A percentile compares a stretch with the other conserved stretches of the same genome.
These are phyloP conservation scores for Didymella glomerata DNA, from an alignment of 2,329 filamentous ascomycete species.

Conservation along the genomic window DNA sequence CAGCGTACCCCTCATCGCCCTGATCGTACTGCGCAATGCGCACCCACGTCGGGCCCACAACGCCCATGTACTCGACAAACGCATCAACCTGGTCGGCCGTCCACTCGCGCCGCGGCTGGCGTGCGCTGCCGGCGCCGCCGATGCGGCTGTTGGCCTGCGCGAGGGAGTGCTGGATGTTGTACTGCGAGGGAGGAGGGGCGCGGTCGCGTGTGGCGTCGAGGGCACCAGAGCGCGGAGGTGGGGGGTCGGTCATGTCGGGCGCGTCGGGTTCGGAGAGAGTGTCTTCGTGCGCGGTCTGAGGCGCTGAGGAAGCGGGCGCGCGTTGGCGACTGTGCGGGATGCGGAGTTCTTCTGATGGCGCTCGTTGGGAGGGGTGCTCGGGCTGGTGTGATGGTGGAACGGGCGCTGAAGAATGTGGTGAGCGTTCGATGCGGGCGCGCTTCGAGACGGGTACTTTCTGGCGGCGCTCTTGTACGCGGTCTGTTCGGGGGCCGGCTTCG, in stretches of 20 bases:
- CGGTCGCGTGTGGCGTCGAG: constrained; percentile 5
- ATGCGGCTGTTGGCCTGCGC: constrained; percentile 21
- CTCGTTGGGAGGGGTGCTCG: constrained; percentile 6
- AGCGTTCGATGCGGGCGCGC: constrained; percentile 34
- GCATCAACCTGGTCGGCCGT: constrained; percentile 47
- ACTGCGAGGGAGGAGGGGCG: constrained; percentile 30
- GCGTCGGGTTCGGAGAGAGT: constrained; percentile 35
- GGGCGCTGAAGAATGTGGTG: constrained; percentile 29
- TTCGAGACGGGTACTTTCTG: constrained; percentile 45
- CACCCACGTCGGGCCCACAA: constrained; percentile 57
- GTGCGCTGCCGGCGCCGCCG: constrained; percentile 16
- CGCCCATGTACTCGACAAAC: constrained; percentile 61
- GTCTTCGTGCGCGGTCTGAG: constrained; percentile 29
- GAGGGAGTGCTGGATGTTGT: neutral
- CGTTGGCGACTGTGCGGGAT: neutral
- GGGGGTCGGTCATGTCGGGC: constrained; percentile 39
- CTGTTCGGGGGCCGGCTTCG: constrained; percentile 50
- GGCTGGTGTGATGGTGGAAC: constrained; percentile 45
- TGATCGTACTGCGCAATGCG: constrained; percentile 39
- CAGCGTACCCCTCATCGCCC: constrained; percentile 23
- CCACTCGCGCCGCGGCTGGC: constrained; percentile 38
- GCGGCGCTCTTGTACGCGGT: constrained; percentile 48
- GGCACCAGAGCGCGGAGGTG: constrained; percentile 16
- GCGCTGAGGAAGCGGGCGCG: constrained; percentile 1
- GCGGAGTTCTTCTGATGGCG: neutral